These are phyloP conservation scores for Leishmania tarentolae DNA, from an alignment of 208 protist genomes.

Conservation along the genomic window DNA sequence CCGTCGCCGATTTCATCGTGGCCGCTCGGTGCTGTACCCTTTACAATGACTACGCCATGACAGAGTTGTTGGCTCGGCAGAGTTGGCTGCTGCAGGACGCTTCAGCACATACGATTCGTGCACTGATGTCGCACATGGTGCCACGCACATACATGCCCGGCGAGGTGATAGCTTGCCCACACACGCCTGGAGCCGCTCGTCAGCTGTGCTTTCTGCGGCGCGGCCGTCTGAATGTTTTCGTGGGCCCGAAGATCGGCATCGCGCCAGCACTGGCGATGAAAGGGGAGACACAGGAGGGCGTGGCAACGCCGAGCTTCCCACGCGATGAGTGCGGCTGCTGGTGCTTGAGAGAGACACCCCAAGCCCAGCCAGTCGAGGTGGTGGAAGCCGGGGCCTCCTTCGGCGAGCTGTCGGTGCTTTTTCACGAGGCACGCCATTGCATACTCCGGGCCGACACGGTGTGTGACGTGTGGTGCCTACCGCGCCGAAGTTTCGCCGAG, in stretches of 20 bases:
- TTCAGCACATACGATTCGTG: constrained; percentile 66
- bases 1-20: constrained; percentile 50
- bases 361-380: constrained; percentile 24
- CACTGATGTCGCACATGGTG: constrained; percentile 66
- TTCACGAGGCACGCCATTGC: constrained; percentile 78
- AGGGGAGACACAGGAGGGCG: background rate
- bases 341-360: background rate
- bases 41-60: constrained; percentile 67
- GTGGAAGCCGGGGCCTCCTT: constrained; percentile 72
- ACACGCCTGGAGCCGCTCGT: constrained; percentile 40
- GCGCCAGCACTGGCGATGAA: background rate
- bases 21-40: constrained; percentile 59
- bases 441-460: constrained; percentile 64
- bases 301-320: background rate
- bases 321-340: constrained; percentile 20
- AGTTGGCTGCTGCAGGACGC: constrained; percentile 91
- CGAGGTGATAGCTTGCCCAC: constrained; percentile 77
- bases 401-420: constrained; percentile 85
- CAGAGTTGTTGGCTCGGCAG: constrained; percentile 82
- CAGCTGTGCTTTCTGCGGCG: constrained; percentile 85
- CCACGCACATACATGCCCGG: constrained; percentile 75
- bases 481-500: constrained; percentile 54
- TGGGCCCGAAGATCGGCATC: constrained; percentile 18
- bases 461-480: constrained; percentile 87
- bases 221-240: constrained; percentile 61